Percentiles rank a stretch among this genome's conserved stretches.
Evolutionary conservation across 2,329 filamentous ascomycete genomes (phyloP).

Genomic region (Trichoderma citrinoviride): DNA sequence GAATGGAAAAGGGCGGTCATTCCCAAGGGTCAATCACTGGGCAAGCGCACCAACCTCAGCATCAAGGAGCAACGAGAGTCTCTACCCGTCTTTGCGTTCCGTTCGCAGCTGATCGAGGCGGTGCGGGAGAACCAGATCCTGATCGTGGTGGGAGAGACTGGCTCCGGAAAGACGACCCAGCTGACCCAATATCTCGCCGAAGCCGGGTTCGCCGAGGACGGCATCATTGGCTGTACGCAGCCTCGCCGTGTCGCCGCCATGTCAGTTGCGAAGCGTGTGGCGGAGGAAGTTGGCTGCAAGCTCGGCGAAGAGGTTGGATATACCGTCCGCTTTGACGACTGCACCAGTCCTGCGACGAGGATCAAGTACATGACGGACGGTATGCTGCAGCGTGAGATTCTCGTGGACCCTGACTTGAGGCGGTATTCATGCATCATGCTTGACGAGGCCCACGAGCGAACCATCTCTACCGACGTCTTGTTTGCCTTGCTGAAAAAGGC

Average conservation of each 20-base stretch:
- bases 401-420: slow-evolving; percentile 84
- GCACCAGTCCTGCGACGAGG: slow-evolving; percentile 78
- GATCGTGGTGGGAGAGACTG: slow-evolving; percentile 96
- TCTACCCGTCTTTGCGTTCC: slow-evolving; percentile 85
- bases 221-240: slow-evolving; percentile 94
- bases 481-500: slow-evolving; percentile 96
- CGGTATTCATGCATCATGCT: slow-evolving; percentile 97
- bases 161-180: slow-evolving; percentile 96
- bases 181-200: slow-evolving; percentile 94
- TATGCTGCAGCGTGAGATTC: slow-evolving; percentile 93
- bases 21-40: slow-evolving; percentile 75
- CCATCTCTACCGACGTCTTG: slow-evolving; percentile 91
- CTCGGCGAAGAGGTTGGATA: slow-evolving; percentile 94
- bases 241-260: slow-evolving; percentile 96
- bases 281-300: slow-evolving; percentile 89
- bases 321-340: slow-evolving; percentile 96
- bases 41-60: slow-evolving; percentile 82
- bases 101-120: slow-evolving; percentile 82
- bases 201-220: slow-evolving; percentile 80
- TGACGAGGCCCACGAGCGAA: slow-evolving; percentile 96
- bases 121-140: slow-evolving; percentile 84
- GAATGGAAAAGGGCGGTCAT: slow-evolving; percentile 90
- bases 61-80: slow-evolving; percentile 94
- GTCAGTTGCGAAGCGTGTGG: slow-evolving; percentile 95
- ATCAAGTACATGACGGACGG: slow-evolving; percentile 99